These are phyloP conservation scores for Solanum aculeatissimum DNA, from an alignment of 305 asterid species.

Conservation along the genomic window DNA sequence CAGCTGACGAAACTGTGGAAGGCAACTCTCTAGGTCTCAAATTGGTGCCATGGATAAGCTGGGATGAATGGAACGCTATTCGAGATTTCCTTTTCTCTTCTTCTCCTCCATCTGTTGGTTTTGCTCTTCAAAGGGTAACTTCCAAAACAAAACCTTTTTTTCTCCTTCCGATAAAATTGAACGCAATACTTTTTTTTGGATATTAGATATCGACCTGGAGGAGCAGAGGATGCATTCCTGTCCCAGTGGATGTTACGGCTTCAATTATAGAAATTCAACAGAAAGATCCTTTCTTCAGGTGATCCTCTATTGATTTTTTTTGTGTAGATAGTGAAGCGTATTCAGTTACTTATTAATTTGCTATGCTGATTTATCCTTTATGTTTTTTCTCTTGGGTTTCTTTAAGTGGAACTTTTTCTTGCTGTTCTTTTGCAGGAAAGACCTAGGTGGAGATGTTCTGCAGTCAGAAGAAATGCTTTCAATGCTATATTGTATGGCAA, in stretches of 20 bases:
- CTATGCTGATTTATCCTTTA: neutral
- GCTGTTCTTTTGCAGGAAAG: slow-evolving; percentile 28
- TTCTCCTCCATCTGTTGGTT: slow-evolving; percentile 33
- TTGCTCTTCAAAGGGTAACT: slow-evolving; percentile 53
- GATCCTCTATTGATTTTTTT: neutral
- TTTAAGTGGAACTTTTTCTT: neutral
- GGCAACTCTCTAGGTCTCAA: slow-evolving; percentile 32
- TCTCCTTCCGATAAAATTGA: neutral
- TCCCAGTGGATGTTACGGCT: slow-evolving; percentile 61
- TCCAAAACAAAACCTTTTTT: neutral
- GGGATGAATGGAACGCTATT: slow-evolving; percentile 79
- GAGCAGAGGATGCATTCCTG: slow-evolving; percentile 77
- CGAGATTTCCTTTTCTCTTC: slow-evolving; percentile 57
- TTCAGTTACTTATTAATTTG: neutral
- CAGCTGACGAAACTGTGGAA: slow-evolving; percentile 25
- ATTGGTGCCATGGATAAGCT: slow-evolving; percentile 82
- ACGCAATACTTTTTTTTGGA: neutral
- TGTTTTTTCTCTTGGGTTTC: neutral
- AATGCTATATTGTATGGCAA: slow-evolving; percentile 77
- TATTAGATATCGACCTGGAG: slow-evolving; percentile 71
- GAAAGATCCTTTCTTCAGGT: slow-evolving; percentile 62
- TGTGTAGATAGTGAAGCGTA: neutral
- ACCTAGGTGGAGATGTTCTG: slow-evolving; percentile 26
- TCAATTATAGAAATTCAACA: slow-evolving; percentile 75
- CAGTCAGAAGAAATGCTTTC: slow-evolving; percentile 67